Percentiles rank a stretch among this genome's conserved stretches.
phyloP scores from a whole-genome alignment of 2,329 filamentous ascomycete genomes.

The Dendrostoma leiphaemia region DNA sequence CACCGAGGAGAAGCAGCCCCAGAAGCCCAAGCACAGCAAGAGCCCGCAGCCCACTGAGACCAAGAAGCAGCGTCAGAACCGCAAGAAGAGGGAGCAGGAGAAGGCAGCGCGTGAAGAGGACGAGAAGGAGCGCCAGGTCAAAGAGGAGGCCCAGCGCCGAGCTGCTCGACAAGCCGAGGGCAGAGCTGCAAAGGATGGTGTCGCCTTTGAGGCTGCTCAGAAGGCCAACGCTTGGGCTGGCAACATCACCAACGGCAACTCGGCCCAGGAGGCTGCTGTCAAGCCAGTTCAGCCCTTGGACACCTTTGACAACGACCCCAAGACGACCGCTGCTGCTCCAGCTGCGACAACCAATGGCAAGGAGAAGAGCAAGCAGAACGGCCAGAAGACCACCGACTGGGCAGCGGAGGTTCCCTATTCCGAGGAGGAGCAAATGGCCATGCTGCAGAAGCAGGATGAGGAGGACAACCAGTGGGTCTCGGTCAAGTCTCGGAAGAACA shows the following conservation, averaged over 20 bases:
- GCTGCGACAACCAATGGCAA: conserved; percentile 29
- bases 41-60: conserved; percentile 69
- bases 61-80: conserved; percentile 95
- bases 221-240: conserved; percentile 40
- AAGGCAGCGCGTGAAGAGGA: conserved; percentile 73
- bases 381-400: conserved; percentile 44
- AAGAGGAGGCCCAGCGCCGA: conserved; percentile 81
- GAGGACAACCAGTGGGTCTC: conserved; percentile 57
- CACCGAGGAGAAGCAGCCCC: conserved; percentile 50
- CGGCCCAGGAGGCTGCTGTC: conserved; percentile 35
- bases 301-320: conserved; percentile 47
- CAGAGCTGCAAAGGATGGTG: conserved; percentile 78
- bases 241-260: conserved; percentile 41
- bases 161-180: conserved; percentile 80
- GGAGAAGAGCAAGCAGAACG: conserved; percentile 29
- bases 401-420: conserved; percentile 49
- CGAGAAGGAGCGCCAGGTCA: conserved; percentile 72
- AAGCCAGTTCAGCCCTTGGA: conserved; percentile 52
- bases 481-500: conserved; percentile 47
- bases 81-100: conserved; percentile 79
- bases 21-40: conserved; percentile 62
- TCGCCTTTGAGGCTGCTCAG: conserved; percentile 48
- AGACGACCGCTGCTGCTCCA: conserved; percentile 31
- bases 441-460: conserved; percentile 52
- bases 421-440: conserved; percentile 62